These are phyloP conservation scores for Cornus kousa DNA, from an alignment of 148 eudicot genomes.

Conservation along the genomic window DNA sequence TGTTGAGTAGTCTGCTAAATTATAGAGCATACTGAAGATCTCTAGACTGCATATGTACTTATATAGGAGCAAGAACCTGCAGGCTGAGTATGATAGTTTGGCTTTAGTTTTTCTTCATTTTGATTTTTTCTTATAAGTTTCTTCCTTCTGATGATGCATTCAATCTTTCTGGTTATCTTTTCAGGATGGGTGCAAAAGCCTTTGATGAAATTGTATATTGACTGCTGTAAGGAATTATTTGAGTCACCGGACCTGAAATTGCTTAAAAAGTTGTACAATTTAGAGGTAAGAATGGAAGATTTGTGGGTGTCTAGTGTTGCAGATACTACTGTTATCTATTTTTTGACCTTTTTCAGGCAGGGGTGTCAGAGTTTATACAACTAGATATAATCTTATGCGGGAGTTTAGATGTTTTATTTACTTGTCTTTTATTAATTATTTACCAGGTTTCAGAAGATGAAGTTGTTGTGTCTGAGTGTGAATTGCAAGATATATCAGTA, in stretches of 20 bases:
- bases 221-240: conserved; percentile 62
- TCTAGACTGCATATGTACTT: not conserved
- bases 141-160: not conserved
- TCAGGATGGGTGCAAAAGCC: conserved; percentile 88
- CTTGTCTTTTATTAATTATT: conserved; percentile 1
- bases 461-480: conserved; percentile 74
- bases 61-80: not conserved
- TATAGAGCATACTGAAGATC: not conserved
- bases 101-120: not conserved
- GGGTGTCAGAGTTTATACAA: not conserved
- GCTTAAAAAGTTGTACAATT: conserved; percentile 68
- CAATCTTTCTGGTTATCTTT: conserved; percentile 6
- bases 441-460: conserved; percentile 89
- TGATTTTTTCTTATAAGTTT: not conserved
- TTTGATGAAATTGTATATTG: conserved; percentile 74
- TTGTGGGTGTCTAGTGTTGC: not conserved
- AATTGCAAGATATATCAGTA: conserved; percentile 75
- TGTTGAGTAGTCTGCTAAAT: not conserved
- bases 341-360: not conserved
- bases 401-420: not conserved
- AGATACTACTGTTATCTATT: not conserved
- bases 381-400: not conserved
- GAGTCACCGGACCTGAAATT: conserved; percentile 73
- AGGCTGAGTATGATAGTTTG: not conserved
- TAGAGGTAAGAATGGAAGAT: conserved; percentile 46